A percentile compares a stretch with the other conserved stretches of the same genome.
These are phyloP conservation scores for Aureobasidium leucospermi DNA, from an alignment of 2,329 filamentous ascomycete species.

Conservation along the genomic window DNA sequence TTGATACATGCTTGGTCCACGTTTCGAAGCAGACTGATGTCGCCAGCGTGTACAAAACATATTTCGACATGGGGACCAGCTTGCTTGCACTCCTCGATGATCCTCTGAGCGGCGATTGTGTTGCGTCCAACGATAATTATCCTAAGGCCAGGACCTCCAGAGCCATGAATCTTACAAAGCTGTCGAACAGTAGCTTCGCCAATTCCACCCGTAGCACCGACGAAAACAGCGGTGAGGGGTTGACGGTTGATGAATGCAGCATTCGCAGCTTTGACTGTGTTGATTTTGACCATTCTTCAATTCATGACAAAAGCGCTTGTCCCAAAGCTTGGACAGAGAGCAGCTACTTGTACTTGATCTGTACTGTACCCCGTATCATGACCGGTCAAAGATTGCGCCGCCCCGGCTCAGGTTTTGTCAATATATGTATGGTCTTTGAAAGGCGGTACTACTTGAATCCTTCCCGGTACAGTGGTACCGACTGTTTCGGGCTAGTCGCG, in stretches of 20 bases:
- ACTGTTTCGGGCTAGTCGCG: too few relatives aligned
- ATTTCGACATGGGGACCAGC: constrained; percentile 22
- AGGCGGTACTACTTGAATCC: too few relatives aligned
- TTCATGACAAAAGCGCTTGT: background rate
- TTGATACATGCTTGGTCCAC: constrained; percentile 27
- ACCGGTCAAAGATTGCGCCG: too few relatives aligned
- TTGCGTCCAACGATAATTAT: constrained; percentile 21
- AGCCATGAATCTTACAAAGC: constrained; percentile 15
- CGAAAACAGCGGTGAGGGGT: constrained; percentile 18
- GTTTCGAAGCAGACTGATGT: constrained; percentile 31
- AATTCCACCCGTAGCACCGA: constrained; percentile 21
- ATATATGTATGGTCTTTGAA: too few relatives aligned
- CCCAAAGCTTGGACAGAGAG: too few relatives aligned
- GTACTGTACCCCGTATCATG: background rate
- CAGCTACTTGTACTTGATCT: background rate
- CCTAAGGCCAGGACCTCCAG: constrained; percentile 13
- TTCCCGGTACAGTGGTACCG: too few relatives aligned
- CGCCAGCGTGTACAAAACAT: constrained; percentile 25
- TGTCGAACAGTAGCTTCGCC: constrained; percentile 17
- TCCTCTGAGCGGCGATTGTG: constrained; percentile 9
- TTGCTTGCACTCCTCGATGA: constrained; percentile 14
- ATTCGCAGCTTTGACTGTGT: background rate
- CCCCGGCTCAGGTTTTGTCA: too few relatives aligned
- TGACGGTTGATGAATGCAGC: background rate
- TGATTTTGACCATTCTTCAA: constrained; percentile 1